These are phyloP conservation scores for Gremmenia infestans DNA, from an alignment of 2,329 filamentous ascomycete genomes.

Conservation along the genomic window DNA sequence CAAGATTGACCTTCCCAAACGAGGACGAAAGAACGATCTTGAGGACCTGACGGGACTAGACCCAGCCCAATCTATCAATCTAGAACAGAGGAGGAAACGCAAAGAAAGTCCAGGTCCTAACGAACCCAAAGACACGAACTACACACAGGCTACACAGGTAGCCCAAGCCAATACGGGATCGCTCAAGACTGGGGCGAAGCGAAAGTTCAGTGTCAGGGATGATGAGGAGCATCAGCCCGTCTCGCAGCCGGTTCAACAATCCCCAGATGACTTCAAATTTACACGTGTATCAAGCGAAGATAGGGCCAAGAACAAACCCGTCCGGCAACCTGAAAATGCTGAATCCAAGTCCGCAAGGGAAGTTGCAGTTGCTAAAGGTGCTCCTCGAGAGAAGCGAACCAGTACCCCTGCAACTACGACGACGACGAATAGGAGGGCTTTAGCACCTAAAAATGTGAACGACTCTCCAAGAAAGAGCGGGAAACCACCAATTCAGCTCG, in stretches of 20 bases:
- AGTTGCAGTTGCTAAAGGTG: conserved; percentile 21
- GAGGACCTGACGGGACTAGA: conserved; percentile 20
- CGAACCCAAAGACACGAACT: conserved; percentile 14
- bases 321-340: conserved; percentile 13
- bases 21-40: conserved; percentile 7
- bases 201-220: conserved; percentile 52
- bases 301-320: conserved; percentile 11
- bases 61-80: conserved; percentile 26
- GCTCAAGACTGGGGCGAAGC: conserved; percentile 49
- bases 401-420: conserved; percentile 1
- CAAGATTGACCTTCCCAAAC: conserved; percentile 46
- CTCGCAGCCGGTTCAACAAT: conserved; percentile 29
- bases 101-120: conserved; percentile 25
- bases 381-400: conserved; percentile 20
- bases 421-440: conserved; percentile 22
- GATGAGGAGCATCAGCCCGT: conserved; percentile 40
- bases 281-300: conserved; percentile 29
- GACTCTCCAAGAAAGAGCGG: conserved; percentile 51
- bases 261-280: conserved; percentile 26
- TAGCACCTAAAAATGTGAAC: conserved; percentile 48
- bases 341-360: conserved; percentile 19
- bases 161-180: conserved; percentile 22
- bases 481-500: conserved; percentile 34
- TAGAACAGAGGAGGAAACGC: conserved; percentile 32
- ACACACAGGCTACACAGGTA: conserved; percentile 7